Conservation (phyloP, 1,284 basidiomycete genomes). For the Sphagnurus paluster region DNA sequence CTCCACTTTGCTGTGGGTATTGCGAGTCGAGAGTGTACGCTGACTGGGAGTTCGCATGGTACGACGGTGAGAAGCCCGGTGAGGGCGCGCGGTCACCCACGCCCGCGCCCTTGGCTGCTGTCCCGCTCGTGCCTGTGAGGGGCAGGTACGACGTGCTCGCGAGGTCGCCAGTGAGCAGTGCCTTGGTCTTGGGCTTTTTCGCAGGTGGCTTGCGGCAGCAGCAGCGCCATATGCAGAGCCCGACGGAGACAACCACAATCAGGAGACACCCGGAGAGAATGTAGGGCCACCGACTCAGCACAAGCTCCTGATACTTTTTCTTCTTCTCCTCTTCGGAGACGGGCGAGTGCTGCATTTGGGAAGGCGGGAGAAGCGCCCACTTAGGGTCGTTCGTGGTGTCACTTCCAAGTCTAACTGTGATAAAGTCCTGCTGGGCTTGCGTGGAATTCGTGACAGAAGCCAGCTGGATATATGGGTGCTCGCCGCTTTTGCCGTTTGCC, state of each 20-base stretch:
- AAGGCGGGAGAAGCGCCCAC: slow-evolving; percentile 59
- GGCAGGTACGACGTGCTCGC: slow-evolving; percentile 22
- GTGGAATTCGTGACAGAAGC: slow-evolving; percentile 45
- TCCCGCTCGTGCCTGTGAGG: slow-evolving; percentile 9
- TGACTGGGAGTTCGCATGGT: slow-evolving; percentile 9
- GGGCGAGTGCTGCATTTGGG: slow-evolving; percentile 63
- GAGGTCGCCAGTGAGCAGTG: slow-evolving; percentile 16
- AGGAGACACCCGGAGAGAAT: slow-evolving; percentile 66
- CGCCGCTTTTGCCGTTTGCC: slow-evolving; percentile 39
- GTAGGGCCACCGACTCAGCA: slow-evolving; percentile 75
- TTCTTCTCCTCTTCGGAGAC: slow-evolving; percentile 68
- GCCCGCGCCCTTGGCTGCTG: slow-evolving; percentile 14
- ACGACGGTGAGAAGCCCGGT: slow-evolving; percentile 5
- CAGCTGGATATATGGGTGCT: slow-evolving; percentile 58
- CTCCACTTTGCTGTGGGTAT: neutral
- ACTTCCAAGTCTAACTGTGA: slow-evolving; percentile 49
- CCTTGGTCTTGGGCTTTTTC: slow-evolving; percentile 21
- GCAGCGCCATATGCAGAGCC: slow-evolving; percentile 62
- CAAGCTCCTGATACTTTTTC: slow-evolving; percentile 63
- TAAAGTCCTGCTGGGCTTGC: slow-evolving; percentile 54
- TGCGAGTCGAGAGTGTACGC: slow-evolving; percentile 9
- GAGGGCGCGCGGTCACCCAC: slow-evolving; percentile 8
- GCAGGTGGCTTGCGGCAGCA: slow-evolving; percentile 50
- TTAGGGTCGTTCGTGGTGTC: slow-evolving; percentile 47
- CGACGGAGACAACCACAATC: slow-evolving; percentile 47